A percentile compares a stretch with the other conserved stretches of the same genome.
Evolutionary conservation across 2,329 filamentous ascomycete species (phyloP).

Genomic region (Decorospora gaudefroyi): DNA sequence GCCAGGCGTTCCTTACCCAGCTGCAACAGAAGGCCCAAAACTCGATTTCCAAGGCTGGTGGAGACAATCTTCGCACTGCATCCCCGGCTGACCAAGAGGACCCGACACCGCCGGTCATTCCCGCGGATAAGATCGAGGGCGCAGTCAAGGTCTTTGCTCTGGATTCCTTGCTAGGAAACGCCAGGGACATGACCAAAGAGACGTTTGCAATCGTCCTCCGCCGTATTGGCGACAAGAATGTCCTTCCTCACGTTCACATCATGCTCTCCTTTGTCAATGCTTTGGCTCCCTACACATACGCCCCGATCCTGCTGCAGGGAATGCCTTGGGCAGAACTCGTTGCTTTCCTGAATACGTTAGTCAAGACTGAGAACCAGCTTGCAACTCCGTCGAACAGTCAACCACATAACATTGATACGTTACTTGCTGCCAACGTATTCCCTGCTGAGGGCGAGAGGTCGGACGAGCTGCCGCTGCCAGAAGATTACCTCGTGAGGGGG

Average conservation of each 20-base stretch:
- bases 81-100: slow-evolving; percentile 6
- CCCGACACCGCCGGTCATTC: slow-evolving; percentile 12
- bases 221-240: slow-evolving; percentile 61
- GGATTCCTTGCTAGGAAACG: too few relatives aligned
- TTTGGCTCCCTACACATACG: slow-evolving; percentile 46
- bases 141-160: too few relatives aligned
- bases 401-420: slow-evolving; percentile 39
- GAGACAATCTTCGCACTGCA: slow-evolving; percentile 24
- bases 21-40: slow-evolving; percentile 10
- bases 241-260: slow-evolving; percentile 66
- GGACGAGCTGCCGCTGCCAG: slow-evolving; percentile 63
- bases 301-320: slow-evolving; percentile 34
- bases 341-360: slow-evolving; percentile 59
- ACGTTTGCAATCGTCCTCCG: slow-evolving; percentile 57
- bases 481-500: slow-evolving; percentile 70
- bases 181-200: slow-evolving; percentile 50
- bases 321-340: slow-evolving; percentile 61
- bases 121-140: slow-evolving; percentile 25
- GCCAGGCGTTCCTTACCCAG: slow-evolving; percentile 25
- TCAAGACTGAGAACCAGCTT: slow-evolving; percentile 42
- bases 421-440: slow-evolving; percentile 49
- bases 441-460: slow-evolving; percentile 48
- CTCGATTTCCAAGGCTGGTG: slow-evolving; percentile 14
- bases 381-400: slow-evolving; percentile 10
- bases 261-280: slow-evolving; percentile 63